phyloP scores from a whole-genome alignment of 1,284 basidiomycete species.

The Apiotrichum laibachii region DNA sequence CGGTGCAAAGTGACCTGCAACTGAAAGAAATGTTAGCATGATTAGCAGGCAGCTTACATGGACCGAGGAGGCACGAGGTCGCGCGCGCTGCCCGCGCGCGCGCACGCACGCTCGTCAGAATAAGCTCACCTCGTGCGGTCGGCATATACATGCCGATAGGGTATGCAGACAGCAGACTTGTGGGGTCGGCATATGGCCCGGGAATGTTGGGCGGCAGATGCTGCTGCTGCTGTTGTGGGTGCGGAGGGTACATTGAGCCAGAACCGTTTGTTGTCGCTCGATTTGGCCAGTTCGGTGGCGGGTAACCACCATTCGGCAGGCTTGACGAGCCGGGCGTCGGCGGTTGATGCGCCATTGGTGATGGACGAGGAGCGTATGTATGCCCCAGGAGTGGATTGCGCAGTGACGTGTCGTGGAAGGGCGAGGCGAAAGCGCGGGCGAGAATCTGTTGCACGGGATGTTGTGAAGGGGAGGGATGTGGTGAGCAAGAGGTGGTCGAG shows the following conservation, averaged over 20 bases:
- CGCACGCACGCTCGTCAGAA: not conserved
- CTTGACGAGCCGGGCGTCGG: not conserved
- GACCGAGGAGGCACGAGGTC: too few relatives aligned
- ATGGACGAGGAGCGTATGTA: too few relatives aligned
- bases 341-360: not conserved
- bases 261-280: not conserved
- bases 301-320: not conserved
- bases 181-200: constrained; percentile 30
- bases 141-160: constrained; percentile 50
- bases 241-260: not conserved
- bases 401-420: too few relatives aligned
- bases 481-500: too few relatives aligned
- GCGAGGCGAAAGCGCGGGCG: too few relatives aligned
- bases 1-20: constrained; percentile 48
- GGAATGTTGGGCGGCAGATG: not conserved
- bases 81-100: too few relatives aligned
- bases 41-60: not conserved
- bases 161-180: constrained; percentile 41
- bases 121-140: constrained; percentile 43
- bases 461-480: too few relatives aligned
- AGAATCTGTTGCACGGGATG: too few relatives aligned
- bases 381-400: too few relatives aligned
- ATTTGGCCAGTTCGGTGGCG: not conserved
- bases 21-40: constrained; percentile 23
- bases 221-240: not conserved